Percentiles rank a stretch among this genome's conserved stretches.
phyloP scores from a whole-genome alignment of 768 basidiomycete species.

The Boletellus sp. region DNA sequence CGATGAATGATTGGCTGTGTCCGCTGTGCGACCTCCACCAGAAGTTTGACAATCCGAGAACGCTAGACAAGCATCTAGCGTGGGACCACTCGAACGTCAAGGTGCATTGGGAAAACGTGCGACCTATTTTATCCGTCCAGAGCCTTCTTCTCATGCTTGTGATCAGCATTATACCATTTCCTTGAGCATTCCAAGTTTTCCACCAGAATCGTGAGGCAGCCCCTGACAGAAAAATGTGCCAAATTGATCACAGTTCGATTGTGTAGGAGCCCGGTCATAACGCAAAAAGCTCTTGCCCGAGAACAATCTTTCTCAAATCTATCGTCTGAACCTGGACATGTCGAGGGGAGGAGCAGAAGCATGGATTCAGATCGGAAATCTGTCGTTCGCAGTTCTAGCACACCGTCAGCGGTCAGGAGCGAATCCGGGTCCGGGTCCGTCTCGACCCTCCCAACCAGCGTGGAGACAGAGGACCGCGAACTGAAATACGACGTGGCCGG shows the following conservation, averaged over 20 bases:
- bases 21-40: constrained; percentile 52
- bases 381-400: constrained; percentile 7
- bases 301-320: constrained; percentile 4
- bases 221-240: neutral
- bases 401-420: constrained; percentile 9
- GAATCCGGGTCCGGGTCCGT: constrained; percentile 2
- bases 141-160: neutral
- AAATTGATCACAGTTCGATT: neutral
- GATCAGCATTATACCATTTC: constrained; percentile 17
- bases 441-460: constrained; percentile 2
- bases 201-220: constrained; percentile 11
- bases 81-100: constrained; percentile 46
- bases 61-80: constrained; percentile 46
- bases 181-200: constrained; percentile 13
- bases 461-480: constrained; percentile 23
- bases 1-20: constrained; percentile 42
- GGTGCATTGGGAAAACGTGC: constrained; percentile 35
- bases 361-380: constrained; percentile 5
- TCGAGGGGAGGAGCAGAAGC: neutral
- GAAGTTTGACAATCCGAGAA: constrained; percentile 38
- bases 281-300: neutral
- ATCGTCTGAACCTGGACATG: neutral
- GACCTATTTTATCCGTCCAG: constrained; percentile 2
- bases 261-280: constrained; percentile 2
- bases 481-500: constrained; percentile 10